Evolutionary conservation across 495 filamentous ascomycete genomes (phyloP).

Genomic region (Delitschia confertaspora): DNA sequence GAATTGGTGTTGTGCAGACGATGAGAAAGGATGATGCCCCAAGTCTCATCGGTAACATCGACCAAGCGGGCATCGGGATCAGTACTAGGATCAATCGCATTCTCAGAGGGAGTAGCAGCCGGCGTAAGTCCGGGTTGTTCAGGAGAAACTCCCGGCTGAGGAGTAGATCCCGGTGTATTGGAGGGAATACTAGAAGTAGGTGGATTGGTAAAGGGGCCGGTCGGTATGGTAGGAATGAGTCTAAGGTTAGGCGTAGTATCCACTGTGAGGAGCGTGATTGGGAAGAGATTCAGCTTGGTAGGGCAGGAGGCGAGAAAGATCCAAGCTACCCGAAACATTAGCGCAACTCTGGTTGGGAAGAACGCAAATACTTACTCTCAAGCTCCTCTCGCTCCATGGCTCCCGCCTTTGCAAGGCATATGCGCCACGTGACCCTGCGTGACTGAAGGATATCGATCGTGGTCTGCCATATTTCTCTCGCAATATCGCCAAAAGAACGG

Average conservation of each 20-base stretch:
- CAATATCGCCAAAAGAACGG: conserved; percentile 49
- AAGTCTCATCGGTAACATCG: conserved; percentile 72
- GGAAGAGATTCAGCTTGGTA: conserved; percentile 33
- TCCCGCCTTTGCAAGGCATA: conserved; percentile 67
- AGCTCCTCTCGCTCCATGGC: conserved; percentile 66
- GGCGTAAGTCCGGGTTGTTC: conserved; percentile 40
- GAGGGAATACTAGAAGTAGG: background rate
- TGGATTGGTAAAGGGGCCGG: conserved; percentile 18
- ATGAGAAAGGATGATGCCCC: conserved; percentile 65
- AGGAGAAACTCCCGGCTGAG: conserved; percentile 35
- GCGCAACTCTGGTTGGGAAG: conserved; percentile 3
- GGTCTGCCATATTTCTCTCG: conserved; percentile 75
- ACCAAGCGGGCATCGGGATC: conserved; percentile 68
- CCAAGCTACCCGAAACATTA: conserved; percentile 37
- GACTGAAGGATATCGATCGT: conserved; percentile 67
- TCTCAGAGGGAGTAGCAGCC: conserved; percentile 26
- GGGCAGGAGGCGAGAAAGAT: conserved; percentile 36
- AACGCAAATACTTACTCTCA: conserved; percentile 36
- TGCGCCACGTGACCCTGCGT: conserved; percentile 66
- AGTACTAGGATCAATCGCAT: conserved; percentile 20
- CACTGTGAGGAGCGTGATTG: conserved; percentile 56
- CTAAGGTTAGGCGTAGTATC: conserved; percentile 58
- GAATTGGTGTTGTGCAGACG: conserved; percentile 60
- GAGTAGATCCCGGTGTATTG: conserved; percentile 24
- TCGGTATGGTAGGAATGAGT: conserved; percentile 46